Percentiles rank a stretch among this genome's conserved stretches.
These are phyloP conservation scores for Grigorovia transvaalensis DNA, from an alignment of 805 yeast species.

Conservation along the genomic window DNA sequence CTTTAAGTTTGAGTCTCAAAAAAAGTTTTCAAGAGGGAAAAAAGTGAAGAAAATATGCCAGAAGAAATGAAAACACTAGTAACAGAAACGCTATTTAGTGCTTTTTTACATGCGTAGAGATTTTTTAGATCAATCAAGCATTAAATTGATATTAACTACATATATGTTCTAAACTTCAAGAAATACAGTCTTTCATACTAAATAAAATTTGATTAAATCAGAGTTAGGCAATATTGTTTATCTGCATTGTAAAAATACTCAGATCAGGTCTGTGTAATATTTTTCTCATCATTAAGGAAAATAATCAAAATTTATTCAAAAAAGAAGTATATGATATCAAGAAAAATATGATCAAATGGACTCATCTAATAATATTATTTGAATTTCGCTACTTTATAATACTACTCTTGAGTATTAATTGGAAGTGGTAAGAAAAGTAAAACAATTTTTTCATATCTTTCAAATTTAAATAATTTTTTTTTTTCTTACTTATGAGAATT, in stretches of 20 bases:
- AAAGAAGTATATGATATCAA: not conserved
- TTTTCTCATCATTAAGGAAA: slow-evolving; percentile 24
- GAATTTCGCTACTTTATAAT: too few relatives aligned
- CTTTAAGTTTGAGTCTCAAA: too few relatives aligned
- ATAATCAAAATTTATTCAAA: not conserved
- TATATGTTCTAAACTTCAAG: not conserved
- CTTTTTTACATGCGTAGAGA: too few relatives aligned
- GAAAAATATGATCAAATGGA: not conserved
- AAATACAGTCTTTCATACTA: not conserved
- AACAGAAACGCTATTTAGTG: too few relatives aligned
- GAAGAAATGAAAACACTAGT: not conserved
- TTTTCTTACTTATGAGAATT: not conserved
- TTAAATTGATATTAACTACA: not conserved
- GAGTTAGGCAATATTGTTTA: slow-evolving; percentile 66
- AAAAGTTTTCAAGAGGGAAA: not conserved
- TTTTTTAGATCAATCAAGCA: not conserved
- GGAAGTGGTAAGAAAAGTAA: too few relatives aligned
- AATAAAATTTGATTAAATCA: not conserved
- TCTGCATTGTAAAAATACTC: slow-evolving; percentile 28
- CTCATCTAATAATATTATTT: not conserved
- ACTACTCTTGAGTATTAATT: too few relatives aligned
- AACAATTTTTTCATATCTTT: too few relatives aligned
- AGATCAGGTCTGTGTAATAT: slow-evolving; percentile 33
- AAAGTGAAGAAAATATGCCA: not conserved
- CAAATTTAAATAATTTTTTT: not conserved